Percentiles rank a stretch among this genome's conserved stretches.
Evolutionary conservation across 2,329 filamentous ascomycete genomes (phyloP).

Genomic region (Achaetomium macrosporum): DNA sequence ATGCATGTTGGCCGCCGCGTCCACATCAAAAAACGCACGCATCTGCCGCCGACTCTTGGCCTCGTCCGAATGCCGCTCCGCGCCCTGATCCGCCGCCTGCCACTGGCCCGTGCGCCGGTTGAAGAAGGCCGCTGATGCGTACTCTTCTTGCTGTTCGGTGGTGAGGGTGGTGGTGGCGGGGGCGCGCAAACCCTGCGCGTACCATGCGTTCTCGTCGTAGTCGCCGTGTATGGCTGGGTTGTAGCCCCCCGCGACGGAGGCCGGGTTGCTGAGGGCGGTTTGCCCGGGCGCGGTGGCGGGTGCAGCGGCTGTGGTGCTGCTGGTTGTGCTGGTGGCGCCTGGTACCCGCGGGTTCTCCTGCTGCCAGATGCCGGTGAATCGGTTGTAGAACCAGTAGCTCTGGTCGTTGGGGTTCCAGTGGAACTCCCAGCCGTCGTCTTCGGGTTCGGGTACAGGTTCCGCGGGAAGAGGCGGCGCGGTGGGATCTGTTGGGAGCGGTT

Average conservation of each 20-base stretch:
- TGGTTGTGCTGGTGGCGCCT: slow-evolving; percentile 26
- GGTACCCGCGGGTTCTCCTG: slow-evolving; percentile 83
- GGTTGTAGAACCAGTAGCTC: slow-evolving; percentile 80
- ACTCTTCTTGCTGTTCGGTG: slow-evolving; percentile 39
- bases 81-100: slow-evolving; percentile 60
- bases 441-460: slow-evolving; percentile 40
- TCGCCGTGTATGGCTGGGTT: slow-evolving; percentile 94
- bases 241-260: slow-evolving; percentile 64
- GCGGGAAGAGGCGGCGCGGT: slow-evolving; percentile 37
- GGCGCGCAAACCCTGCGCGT: slow-evolving; percentile 57
- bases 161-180: background rate
- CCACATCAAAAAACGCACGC: slow-evolving; percentile 93
- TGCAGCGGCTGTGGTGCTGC: slow-evolving; percentile 23
- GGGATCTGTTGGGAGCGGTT: slow-evolving; percentile 18
- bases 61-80: slow-evolving; percentile 78
- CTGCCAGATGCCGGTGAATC: slow-evolving; percentile 66
- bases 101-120: slow-evolving; percentile 86
- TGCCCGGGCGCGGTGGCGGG: slow-evolving; percentile 16
- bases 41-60: slow-evolving; percentile 84
- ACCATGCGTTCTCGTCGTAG: slow-evolving; percentile 94
- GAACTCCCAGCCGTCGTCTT: slow-evolving; percentile 73
- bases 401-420: slow-evolving; percentile 66
- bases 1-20: slow-evolving; percentile 85
- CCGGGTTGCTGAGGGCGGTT: slow-evolving; percentile 25
- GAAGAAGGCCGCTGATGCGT: slow-evolving; percentile 69